Evolutionary conservation across 192 early-diverging fungal species (phyloP), one percentile per base, ranked within the genome.

Genomic region (Coemansia sp.): DNA sequence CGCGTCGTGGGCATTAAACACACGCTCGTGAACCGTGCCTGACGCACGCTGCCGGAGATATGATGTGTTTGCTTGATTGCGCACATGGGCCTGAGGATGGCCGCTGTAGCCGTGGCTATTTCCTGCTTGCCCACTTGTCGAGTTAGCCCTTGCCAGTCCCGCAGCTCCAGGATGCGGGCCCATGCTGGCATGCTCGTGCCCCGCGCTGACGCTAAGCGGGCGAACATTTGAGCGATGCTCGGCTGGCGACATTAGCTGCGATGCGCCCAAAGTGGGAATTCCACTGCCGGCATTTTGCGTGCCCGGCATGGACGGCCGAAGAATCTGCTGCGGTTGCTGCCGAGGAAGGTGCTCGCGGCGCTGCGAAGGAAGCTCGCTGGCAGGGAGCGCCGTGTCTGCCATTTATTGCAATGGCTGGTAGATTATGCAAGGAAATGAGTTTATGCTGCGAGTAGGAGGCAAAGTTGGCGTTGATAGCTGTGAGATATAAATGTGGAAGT

Each of bases 261-360:
- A 11, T 18, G 39, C 17, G 38, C 37, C 51, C 31, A 40, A 15
- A 7, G 21, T 18, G 11, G 51, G 18, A 42, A 23, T 36, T 26
- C 23, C 23, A 16, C 40, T 14, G 6, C 40, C 15, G 40, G 32
- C 1, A 34, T 21, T 28, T 28, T 21, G 45, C 23, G 23, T 23
- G 26, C 26, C 26, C 28, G 57, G 36, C 39, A 51, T 28, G n/a
- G 51, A 39, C 3, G 57, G 51, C 20, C 71, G 50, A 20, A 74
- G 71, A n/a, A 64, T 64, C 48, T 56, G 62, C 40, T 65, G 69
- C 15, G 69, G 69, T 42, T 74, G 71, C 64, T 66, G 71, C 20
- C 64, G 53, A 18, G 71, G 71, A 20, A 74, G 53, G 40, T 74
- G 71, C 52, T 74, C 71, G 20, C 71, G 64, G 20, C 58, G 71